Evolutionary conservation across 2,329 filamentous ascomycete genomes (phyloP), one percentile per base, ranked within the genome.

Genomic region (Venturia pyrina): DNA sequence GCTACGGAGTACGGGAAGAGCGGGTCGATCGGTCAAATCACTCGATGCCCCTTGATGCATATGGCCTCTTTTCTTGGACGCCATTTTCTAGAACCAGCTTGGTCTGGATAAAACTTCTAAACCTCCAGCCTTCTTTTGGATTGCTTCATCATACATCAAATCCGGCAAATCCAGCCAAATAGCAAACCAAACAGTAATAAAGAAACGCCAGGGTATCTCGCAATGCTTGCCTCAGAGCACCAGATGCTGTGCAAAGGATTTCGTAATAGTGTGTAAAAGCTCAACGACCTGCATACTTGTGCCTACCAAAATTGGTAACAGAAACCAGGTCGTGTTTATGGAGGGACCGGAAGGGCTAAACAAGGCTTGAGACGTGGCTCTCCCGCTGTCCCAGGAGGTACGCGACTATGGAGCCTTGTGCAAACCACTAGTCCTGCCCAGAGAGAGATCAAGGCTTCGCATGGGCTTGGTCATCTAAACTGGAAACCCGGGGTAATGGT

Each of bases 201-300:
- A 59, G 15, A 59, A 59, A 59, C 53, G 32, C 53, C 32, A 53
- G 53, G 53, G 53, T 59, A 59, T 59, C 53, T 59, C 53, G 53
- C 53, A 34, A 59, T 59, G 32, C 53, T 34, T 59, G 32, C 53
- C 28, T 59, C 17, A 13, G 19, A 34, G 28, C 53, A 59, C 32
- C 32, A 59, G 28, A 37, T 59, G 53, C 32, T 37, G 28, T 59
- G 53, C 37, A 59, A 57, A 11, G 24, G 3, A 57, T 34, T 34
- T 57, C 50, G 50, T 57, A 32, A 57, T 57, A 57, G 50, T 57
- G 50, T 57, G 50, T 37, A 19, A 57, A n/a, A 59, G 37, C 19
- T n/a, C 13, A 59, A 37, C n/a, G 53, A 37, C 53, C 53, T 59
- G 53, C 53, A 59, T 59, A 32, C 53, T 37, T 37, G 6, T 37